Evolutionary conservation across 192 early-diverging fungal species (phyloP).

Genomic region (Gaertneriomyces sp.): DNA sequence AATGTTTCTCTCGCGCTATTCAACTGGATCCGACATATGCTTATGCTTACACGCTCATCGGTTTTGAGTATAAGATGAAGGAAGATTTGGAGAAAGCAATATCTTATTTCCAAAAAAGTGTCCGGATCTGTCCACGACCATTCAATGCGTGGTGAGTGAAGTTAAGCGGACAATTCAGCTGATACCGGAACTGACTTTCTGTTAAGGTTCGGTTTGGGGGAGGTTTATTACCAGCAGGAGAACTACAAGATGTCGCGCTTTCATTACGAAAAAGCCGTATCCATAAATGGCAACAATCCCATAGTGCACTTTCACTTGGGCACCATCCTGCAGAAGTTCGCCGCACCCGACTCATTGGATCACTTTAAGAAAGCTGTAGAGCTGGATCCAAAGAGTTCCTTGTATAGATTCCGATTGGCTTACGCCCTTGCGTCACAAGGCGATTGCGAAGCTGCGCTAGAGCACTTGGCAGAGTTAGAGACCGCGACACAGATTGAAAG

Average conservation of each 20-base stretch:
- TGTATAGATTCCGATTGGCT: constrained; percentile 70
- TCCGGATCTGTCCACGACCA: constrained; percentile 69
- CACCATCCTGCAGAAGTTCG: constrained; percentile 26
- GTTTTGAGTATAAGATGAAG: constrained; percentile 73
- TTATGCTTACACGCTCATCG: constrained; percentile 81
- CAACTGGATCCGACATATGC: constrained; percentile 61
- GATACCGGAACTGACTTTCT: not conserved
- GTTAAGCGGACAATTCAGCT: not conserved
- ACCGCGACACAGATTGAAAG: constrained; percentile 61
- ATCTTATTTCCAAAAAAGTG: constrained; percentile 66
- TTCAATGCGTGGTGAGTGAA: constrained; percentile 77
- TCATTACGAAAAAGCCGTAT: constrained; percentile 67
- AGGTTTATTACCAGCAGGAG: constrained; percentile 66
- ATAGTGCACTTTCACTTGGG: constrained; percentile 70
- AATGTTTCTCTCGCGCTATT: constrained; percentile 73
- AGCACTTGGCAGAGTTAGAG: constrained; percentile 51
- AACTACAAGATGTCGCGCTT: constrained; percentile 70
- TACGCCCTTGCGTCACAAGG: constrained; percentile 55
- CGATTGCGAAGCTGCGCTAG: constrained; percentile 60
- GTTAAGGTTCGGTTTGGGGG: constrained; percentile 73
- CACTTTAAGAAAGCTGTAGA: constrained; percentile 59
- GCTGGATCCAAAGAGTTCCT: constrained; percentile 46
- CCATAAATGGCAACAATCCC: constrained; percentile 69
- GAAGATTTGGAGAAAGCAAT: constrained; percentile 75
- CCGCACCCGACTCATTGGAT: constrained; percentile 45